Percentiles rank a stretch among this genome's conserved stretches.
phyloP scores from a whole-genome alignment of 164 flowering plant species.

The Piper longum region DNA sequence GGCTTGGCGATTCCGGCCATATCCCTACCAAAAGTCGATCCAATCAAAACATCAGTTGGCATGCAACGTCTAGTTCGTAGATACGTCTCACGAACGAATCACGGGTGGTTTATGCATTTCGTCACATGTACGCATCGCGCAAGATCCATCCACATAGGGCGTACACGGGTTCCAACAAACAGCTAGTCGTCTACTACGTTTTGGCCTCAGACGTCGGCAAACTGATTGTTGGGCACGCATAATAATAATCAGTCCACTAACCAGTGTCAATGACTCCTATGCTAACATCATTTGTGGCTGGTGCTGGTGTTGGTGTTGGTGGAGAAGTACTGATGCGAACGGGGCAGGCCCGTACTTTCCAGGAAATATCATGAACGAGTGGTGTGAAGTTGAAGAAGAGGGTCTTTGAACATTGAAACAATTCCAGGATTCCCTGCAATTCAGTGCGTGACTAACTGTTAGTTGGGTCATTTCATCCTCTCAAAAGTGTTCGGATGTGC shows the following conservation, averaged over 20 bases:
- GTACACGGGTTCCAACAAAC: no score
- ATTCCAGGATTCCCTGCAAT: constrained; percentile 29
- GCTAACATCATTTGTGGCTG: constrained; percentile 9
- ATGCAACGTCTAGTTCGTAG: no score
- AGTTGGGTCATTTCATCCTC: no score
- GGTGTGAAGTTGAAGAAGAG: constrained; percentile 19
- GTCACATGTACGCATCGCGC: no score
- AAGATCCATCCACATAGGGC: no score
- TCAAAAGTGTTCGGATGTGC: no score
- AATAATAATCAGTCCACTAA: neutral
- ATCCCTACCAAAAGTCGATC: constrained; percentile 24
- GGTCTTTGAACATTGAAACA: constrained; percentile 20
- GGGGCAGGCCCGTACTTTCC: constrained; percentile 4
- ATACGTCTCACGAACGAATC: no score
- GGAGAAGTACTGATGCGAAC: neutral
- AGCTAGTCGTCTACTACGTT: no score
- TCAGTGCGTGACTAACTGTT: neutral
- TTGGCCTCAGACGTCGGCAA: no score
- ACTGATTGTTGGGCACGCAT: neutral
- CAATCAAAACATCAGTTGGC: neutral
- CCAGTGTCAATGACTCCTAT: constrained; percentile 26
- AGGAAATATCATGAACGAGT: constrained; percentile 28
- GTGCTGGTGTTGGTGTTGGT: neutral
- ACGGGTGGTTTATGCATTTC: no score
- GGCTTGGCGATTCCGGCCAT: constrained; percentile 77